Conservation (phyloP, 768 basidiomycete genomes). For the Trametes elegans region DNA sequence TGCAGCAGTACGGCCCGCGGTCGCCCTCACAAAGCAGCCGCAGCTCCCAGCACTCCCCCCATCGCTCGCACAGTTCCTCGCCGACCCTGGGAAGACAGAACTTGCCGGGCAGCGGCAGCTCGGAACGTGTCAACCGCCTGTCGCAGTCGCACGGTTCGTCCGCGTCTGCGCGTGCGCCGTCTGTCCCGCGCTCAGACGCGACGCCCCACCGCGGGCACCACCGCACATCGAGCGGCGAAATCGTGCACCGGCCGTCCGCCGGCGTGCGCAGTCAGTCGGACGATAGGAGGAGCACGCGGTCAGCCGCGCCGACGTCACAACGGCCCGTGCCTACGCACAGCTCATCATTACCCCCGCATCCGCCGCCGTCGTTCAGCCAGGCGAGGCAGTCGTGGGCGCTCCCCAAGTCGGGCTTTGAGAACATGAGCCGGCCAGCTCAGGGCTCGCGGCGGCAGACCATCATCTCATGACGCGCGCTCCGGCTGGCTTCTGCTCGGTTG, state of each 20-base stretch:
- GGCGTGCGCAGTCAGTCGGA: conserved; percentile 8
- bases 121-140: conserved; percentile 19
- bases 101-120: conserved; percentile 12
- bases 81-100: conserved; percentile 18
- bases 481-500: neutral
- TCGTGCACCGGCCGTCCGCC: conserved; percentile 2
- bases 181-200: conserved; percentile 14
- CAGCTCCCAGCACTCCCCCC: conserved; percentile 6
- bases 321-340: conserved; percentile 11
- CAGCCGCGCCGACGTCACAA: neutral
- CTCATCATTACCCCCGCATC: conserved; percentile 24
- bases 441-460: conserved; percentile 26
- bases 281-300: conserved; percentile 5
- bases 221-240: conserved; percentile 21
- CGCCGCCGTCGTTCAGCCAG: conserved; percentile 23
- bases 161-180: conserved; percentile 10
- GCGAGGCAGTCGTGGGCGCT: conserved; percentile 21
- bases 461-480: conserved; percentile 22
- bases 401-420: conserved; percentile 27
- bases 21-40: conserved; percentile 30
- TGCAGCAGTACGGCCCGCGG: conserved; percentile 51
- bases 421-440: conserved; percentile 26
- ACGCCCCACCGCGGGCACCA: conserved; percentile 14
- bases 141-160: conserved; percentile 11
- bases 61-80: conserved; percentile 32